These are phyloP conservation scores for Trichoderma sp. DNA, from an alignment of 2,329 filamentous ascomycete species.

Conservation along the genomic window DNA sequence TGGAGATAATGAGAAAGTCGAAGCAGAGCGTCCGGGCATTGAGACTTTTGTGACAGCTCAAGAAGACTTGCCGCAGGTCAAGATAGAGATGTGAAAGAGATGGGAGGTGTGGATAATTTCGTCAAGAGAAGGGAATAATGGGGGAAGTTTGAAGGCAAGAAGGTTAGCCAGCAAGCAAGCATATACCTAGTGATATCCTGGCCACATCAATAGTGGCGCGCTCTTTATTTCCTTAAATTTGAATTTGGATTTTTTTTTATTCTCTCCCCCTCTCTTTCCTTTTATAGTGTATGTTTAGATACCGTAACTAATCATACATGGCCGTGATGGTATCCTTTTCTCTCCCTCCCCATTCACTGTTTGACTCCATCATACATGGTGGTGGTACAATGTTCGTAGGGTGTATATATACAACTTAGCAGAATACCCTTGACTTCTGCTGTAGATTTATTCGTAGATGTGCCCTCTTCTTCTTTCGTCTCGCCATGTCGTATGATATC, in stretches of 20 bases:
- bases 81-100: conserved; percentile 17
- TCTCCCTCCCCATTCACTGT: neutral
- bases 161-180: neutral
- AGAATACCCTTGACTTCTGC: conserved; percentile 23
- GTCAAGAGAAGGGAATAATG: neutral
- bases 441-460: neutral
- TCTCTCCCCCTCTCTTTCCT: neutral
- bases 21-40: conserved; percentile 39
- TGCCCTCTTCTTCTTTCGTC: neutral
- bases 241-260: neutral
- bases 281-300: neutral
- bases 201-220: conserved; percentile 11
- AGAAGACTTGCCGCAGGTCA: conserved; percentile 39
- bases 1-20: neutral
- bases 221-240: conserved; percentile 13
- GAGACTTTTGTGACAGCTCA: conserved; percentile 57
- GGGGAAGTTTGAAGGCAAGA: neutral
- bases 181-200: conserved; percentile 21
- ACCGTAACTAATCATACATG: neutral
- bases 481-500: neutral
- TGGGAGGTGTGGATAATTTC: neutral
- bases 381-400: conserved; percentile 26
- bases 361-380: conserved; percentile 30
- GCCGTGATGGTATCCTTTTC: neutral
- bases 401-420: conserved; percentile 33